phyloP scores from a whole-genome alignment of 73 alveolate species.

The Halteria grandinella region DNA sequence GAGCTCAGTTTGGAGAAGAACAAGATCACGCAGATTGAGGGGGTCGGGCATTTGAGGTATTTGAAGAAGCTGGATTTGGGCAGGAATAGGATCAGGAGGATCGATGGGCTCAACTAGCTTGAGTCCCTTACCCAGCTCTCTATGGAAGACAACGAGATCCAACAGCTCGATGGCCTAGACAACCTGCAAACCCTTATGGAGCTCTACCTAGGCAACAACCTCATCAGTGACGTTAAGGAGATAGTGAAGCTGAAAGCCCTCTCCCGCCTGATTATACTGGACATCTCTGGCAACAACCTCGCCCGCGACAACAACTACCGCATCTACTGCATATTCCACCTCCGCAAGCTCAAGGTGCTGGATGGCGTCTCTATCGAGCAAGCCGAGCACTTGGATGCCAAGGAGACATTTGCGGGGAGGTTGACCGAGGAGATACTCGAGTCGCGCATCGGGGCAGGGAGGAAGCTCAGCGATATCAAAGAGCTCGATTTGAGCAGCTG shows the following conservation, averaged over 20 bases:
- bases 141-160: conserved; percentile 91
- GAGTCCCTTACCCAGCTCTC: conserved; percentile 87
- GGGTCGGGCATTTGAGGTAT: conserved; percentile 72
- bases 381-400: conserved; percentile 76
- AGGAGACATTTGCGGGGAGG: conserved; percentile 84
- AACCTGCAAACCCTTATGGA: conserved; percentile 85
- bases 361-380: conserved; percentile 85
- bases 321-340: conserved; percentile 74
- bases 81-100: conserved; percentile 79
- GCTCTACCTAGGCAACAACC: conserved; percentile 94
- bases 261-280: conserved; percentile 80
- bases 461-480: conserved; percentile 62
- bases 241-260: conserved; percentile 68
- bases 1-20: conserved; percentile 92
- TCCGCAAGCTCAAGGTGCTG: conserved; percentile 81
- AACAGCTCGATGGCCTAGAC: conserved; percentile 85
- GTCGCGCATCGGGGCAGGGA: conserved; percentile 70
- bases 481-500: conserved; percentile 77
- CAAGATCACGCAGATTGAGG: conserved; percentile 79
- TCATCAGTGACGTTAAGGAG: conserved; percentile 76
- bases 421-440: conserved; percentile 86
- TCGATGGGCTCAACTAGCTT: conserved; percentile 78
- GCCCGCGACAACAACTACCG: conserved; percentile 78
- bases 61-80: conserved; percentile 89
- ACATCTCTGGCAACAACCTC: conserved; percentile 81